Evolutionary conservation across 2,329 filamentous ascomycete genomes (phyloP), one percentile per base, ranked within the genome.

Genomic region (Nemania diffusa): DNA sequence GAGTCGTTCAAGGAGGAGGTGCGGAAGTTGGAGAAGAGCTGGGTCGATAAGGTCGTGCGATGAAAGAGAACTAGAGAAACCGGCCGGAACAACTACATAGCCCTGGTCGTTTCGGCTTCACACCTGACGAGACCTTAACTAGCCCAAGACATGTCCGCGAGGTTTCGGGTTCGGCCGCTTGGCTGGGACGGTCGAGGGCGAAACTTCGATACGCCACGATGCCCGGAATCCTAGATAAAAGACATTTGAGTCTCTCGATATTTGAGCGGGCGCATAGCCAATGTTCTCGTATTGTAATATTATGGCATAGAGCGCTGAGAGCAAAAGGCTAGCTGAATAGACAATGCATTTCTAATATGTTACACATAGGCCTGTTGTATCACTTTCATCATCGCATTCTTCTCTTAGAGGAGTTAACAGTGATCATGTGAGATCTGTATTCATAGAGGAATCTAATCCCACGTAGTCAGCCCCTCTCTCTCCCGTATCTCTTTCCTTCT

Each of bases 1-100:
- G 91, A 97, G 83, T 85, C 84, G 22, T 98, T 98, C 81, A 97
- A 94, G 88, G 87, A 87, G 75, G 93, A 97, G 85, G 94, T 98
- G 57, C 89, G 92, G 73, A 89, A 88, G 82, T 80, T 97, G 81
- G 95, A 97, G 87, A 91, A 89, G 81, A 85, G 85, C 27, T 98
- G 97, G 88, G 93, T 97, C 40, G 91, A 97, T 77, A 93, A 90
- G 82, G 89, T 97, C 63, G 87, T 92, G 65, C 75, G 75, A 72
- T 78, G 65, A 72, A 37, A 22, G 24, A n/a, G 42, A 34, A 24
- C 17, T 0, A 13, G 15, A 9, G 27, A 29, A 50, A 32, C n/a
- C 27, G 32, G 20, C 2, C 11, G 3, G 11, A 26, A n/a, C 5
- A 13, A 20, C 20, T 20, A 5, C 29, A 34, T 22, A 40, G 48